Percentiles rank a stretch among this genome's conserved stretches.
These are phyloP conservation scores for Gamarada debralockiae DNA, from an alignment of 495 filamentous ascomycete species.

Conservation along the genomic window DNA sequence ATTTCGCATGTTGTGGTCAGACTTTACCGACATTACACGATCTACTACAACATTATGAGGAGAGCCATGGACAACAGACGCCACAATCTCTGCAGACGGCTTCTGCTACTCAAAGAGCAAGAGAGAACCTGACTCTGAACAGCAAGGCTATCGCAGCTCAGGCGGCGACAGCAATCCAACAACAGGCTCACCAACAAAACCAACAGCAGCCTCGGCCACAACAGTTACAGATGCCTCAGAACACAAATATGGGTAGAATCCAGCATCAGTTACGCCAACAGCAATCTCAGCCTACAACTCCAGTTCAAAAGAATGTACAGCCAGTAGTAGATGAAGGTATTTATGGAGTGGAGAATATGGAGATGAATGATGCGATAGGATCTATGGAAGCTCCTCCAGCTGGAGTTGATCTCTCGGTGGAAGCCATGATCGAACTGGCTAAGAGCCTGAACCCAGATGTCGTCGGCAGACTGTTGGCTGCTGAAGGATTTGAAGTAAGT, in stretches of 20 bases:
- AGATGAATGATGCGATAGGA: conserved; percentile 82
- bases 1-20: conserved; percentile 90
- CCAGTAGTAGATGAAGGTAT: conserved; percentile 61
- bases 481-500: conserved; percentile 40
- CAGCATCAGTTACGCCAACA: conserved; percentile 40
- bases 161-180: conserved; percentile 47
- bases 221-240: conserved; percentile 46
- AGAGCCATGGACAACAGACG: conserved; percentile 73
- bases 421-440: conserved; percentile 63
- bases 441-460: conserved; percentile 55
- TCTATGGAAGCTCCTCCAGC: conserved; percentile 51
- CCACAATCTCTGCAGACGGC: conserved; percentile 35
- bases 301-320: conserved; percentile 27
- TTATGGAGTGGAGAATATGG: conserved; percentile 92
- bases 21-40: conserved; percentile 89
- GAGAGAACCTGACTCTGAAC: conserved; percentile 35
- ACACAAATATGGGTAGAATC: conserved; percentile 28
- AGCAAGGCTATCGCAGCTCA: conserved; percentile 50
- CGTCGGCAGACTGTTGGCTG: conserved; percentile 62
- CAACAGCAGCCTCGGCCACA: conserved; percentile 29
- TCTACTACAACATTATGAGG: conserved; percentile 93
- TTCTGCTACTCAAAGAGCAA: conserved; percentile 25
- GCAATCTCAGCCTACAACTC: conserved; percentile 26
- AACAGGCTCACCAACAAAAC: conserved; percentile 48
- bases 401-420: conserved; percentile 36